Conservation (phyloP, 2,329 filamentous ascomycete genomes). For the Magnaporthiopsis poae region DNA sequence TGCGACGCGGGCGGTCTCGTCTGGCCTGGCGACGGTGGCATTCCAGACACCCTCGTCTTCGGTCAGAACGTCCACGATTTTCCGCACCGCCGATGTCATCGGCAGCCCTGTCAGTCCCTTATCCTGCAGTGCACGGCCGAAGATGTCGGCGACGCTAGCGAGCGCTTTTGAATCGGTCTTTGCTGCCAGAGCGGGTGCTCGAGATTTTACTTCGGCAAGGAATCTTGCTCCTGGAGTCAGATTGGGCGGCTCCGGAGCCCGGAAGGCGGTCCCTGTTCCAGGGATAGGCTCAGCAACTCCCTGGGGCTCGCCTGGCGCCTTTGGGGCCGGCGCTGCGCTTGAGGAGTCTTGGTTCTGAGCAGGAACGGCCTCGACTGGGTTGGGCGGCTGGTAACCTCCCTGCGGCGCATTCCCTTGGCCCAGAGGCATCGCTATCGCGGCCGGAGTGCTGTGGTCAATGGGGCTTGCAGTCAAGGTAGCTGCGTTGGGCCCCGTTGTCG, state of each 20-base stretch:
- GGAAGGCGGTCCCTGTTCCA: background rate
- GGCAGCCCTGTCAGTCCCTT: background rate
- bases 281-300: background rate
- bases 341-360: background rate
- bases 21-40: background rate
- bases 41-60: background rate
- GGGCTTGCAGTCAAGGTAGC: background rate
- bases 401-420: background rate
- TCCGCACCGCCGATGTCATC: background rate
- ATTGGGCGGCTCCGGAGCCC: background rate
- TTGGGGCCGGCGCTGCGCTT: background rate
- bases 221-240: background rate
- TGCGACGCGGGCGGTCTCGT: background rate
- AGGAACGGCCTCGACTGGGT: background rate
- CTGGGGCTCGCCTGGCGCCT: background rate
- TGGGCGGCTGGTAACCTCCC: background rate
- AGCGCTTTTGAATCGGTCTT: background rate
- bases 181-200: background rate
- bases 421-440: too few species aligned
- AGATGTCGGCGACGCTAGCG: background rate
- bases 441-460: background rate
- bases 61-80: background rate
- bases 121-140: background rate
- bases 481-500: too few species aligned
- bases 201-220: background rate